Base-by-base conservation (phyloP, 2,329 filamentous ascomycete genomes). In the Blumeriella jaapii region DNA sequence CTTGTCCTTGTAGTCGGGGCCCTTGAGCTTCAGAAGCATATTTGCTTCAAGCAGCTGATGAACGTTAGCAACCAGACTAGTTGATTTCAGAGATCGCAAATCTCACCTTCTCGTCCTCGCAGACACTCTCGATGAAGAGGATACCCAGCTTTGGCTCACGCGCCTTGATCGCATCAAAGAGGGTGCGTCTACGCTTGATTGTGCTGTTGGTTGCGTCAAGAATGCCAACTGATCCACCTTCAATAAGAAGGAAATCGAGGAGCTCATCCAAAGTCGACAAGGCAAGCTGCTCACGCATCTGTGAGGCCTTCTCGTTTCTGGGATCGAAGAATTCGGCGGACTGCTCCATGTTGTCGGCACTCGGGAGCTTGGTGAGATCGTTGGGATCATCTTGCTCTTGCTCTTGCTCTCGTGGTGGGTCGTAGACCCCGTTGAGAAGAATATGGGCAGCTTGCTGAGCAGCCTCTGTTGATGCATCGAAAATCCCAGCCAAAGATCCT, bases 121-220 rank as follows among this genome's bases (percentile, higher is more conserved):
- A 98, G 34, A 93, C 81, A 52, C 85, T 94, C 63, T 98, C 91
- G 17, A 98, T 80, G 57, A 96, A 98, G 8, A 98, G 66, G 12
- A 98, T 85, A 19, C 89, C 89, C 14, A 98, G 68, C 41, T 83
- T 82, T 2, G 89, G 86, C 48, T 93, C 89, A 34, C 83, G 74
- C 34, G 77, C 64, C 50, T 83, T 82, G 52, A 96, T 84, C 47
- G 76, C 81, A 41, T 89, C 73, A 51, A 93, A 85, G 36, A 98
- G 72, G 16, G 82, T 70, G 59, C 89, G 78, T 31, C 91, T 75
- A 23, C 91, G 79, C 44, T 84, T 73, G 31, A 93, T 69, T 0
- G 91, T 98, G 62, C 87, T 95, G 63, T 98, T 98, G 6, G 91
- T 98, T 6, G 91, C 91, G 60, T 98, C 91, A 9, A 98, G 73